These are phyloP conservation scores for Silene latifolia DNA, from an alignment of 148 eudicot genomes.

Conservation along the genomic window DNA sequence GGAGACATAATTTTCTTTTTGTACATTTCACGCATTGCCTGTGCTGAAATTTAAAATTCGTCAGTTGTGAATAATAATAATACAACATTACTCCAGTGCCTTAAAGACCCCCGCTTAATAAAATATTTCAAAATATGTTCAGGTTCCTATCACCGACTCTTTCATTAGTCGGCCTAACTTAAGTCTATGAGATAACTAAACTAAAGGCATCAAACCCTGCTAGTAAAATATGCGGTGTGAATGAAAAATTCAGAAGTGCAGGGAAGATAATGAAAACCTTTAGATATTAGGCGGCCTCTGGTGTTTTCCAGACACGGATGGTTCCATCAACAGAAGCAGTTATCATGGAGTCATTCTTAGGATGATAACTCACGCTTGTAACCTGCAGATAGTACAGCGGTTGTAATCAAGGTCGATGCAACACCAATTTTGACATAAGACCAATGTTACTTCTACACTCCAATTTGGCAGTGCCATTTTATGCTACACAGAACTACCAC, in stretches of 20 bases:
- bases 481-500: too few relatives aligned
- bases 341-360: conserved; percentile 83
- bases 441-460: neutral
- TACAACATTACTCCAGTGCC: too few relatives aligned
- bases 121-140: too few relatives aligned
- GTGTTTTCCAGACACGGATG: conserved; percentile 78
- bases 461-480: too few relatives aligned
- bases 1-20: too few relatives aligned
- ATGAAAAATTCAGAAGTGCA: neutral
- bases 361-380: conserved; percentile 96
- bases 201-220: neutral
- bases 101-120: too few relatives aligned
- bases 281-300: conserved; percentile 17
- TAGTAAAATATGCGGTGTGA: neutral
- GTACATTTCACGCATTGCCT: too few relatives aligned
- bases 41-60: too few relatives aligned
- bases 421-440: neutral
- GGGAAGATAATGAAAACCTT: neutral
- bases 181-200: neutral
- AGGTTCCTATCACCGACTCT: too few relatives aligned
- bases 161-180: too few relatives aligned
- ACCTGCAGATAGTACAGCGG: conserved; percentile 43
- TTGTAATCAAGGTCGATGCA: conserved; percentile 3
- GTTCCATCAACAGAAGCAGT: conserved; percentile 91
- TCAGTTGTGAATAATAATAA: too few relatives aligned